Evolutionary conservation across 306 rosid genomes (phyloP).

Genomic region (Cucumis melo): DNA sequence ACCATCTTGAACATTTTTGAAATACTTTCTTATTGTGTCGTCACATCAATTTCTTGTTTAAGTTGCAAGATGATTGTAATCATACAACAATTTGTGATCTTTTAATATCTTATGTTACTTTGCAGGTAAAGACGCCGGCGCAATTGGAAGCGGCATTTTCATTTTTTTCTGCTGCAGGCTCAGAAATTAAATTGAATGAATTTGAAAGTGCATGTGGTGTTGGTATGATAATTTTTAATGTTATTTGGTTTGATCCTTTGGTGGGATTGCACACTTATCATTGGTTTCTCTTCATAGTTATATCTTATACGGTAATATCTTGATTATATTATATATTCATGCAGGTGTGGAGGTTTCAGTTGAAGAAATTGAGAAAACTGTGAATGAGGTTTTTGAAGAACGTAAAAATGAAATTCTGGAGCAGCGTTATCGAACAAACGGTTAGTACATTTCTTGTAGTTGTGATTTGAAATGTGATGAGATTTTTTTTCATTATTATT

Average conservation of each 20-base stretch:
- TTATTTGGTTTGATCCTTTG: background rate
- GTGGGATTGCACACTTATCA: background rate
- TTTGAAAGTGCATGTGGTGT: constrained; percentile 92
- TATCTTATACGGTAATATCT: background rate
- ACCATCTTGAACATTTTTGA: background rate
- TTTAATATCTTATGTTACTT: background rate
- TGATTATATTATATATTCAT: constrained; percentile 5
- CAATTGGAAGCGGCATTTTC: constrained; percentile 80
- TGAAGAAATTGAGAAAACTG: constrained; percentile 51
- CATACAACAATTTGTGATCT: background rate
- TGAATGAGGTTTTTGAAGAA: constrained; percentile 61
- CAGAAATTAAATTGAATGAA: constrained; percentile 34
- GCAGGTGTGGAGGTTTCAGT: constrained; percentile 77
- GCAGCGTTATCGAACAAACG: constrained; percentile 63
- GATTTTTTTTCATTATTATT: background rate
- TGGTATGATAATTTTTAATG: constrained; percentile 34
- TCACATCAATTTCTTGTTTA: background rate
- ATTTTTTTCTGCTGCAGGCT: constrained; percentile 36
- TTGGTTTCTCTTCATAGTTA: background rate
- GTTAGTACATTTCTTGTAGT: constrained; percentile 17
- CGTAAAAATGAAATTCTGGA: constrained; percentile 51
- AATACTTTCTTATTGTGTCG: background rate
- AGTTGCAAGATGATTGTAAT: background rate
- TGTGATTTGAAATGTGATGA: background rate
- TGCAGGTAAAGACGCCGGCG: constrained; percentile 70